Evolutionary conservation across 2,329 filamentous ascomycete genomes (phyloP).

Genomic region (Arthrobotrys conoides): DNA sequence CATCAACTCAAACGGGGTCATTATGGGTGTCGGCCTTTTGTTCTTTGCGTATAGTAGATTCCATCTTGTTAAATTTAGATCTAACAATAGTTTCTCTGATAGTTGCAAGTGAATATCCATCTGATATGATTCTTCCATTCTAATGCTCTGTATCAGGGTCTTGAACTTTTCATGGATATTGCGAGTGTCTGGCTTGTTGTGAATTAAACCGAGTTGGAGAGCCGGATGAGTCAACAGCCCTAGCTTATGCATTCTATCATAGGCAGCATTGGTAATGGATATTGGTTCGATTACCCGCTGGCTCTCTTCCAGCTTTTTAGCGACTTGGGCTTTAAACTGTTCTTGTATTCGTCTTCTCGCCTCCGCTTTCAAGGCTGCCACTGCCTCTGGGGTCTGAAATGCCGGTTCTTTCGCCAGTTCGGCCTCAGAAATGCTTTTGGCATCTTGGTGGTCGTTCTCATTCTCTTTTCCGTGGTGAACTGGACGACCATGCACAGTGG

Average conservation of each 20-base stretch:
- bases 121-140: constrained; percentile 43
- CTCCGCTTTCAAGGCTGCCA: constrained; percentile 45
- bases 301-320: constrained; percentile 48
- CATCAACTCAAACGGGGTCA: constrained; percentile 46
- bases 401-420: constrained; percentile 28
- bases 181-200: constrained; percentile 41
- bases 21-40: constrained; percentile 24
- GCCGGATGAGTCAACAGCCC: constrained; percentile 44
- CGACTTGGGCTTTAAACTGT: constrained; percentile 57
- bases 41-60: constrained; percentile 22
- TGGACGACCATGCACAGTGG: constrained; percentile 18
- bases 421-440: constrained; percentile 37
- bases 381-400: constrained; percentile 31
- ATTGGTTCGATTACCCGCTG: constrained; percentile 45
- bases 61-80: constrained; percentile 38
- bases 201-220: constrained; percentile 38
- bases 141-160: constrained; percentile 37
- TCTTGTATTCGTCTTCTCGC: constrained; percentile 48
- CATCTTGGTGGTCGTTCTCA: constrained; percentile 8
- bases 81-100: constrained; percentile 41
- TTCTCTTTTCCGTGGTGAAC: not conserved
- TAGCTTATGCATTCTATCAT: constrained; percentile 35
- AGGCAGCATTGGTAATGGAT: constrained; percentile 39
- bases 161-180: constrained; percentile 48
- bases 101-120: constrained; percentile 38